Base-by-base conservation (phyloP, 2,329 filamentous ascomycete genomes). In the Microdochium paspali region DNA sequence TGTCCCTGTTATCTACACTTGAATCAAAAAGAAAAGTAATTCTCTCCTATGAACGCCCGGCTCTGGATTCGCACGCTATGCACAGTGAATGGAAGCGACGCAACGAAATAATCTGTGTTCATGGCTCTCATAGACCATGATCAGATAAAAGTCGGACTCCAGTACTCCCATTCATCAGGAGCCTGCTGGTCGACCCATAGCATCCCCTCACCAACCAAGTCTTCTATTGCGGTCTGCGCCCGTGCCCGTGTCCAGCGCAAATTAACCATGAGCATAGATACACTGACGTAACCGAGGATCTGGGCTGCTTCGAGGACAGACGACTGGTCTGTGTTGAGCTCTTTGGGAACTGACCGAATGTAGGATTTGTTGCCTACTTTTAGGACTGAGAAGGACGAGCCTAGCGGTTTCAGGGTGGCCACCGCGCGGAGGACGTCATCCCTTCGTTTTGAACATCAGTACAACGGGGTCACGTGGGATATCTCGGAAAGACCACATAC, bases 391-490 rank as follows among this genome's bases (percentile, higher is more conserved):
- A 95, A 96, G 18, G 90, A 88, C 1, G 87, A 89, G 0, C 90
- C 90, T 2, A 98, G 78, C 0, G 93, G 93, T 57, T 85, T 81
- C 23, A 98, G 77, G 12, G 89, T 90, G 51, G 85, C 85, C 5
- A 97, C 90, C 1, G 93, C 91, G 20, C 90, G 82, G 47, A 93
- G 78, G 35, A 98, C 84, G 64, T 98, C 93, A 65, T 97, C 93
- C 58, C 80, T 84, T 28, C 13, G 7, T 7, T 28, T 28, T 7
- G 26, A 21, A 21, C 18, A 18, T 6, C 13, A 12, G 35, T 21
- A 40, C 35, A 15, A 7, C 18, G 12, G 7, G n/a, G n/a, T n/a
- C n/a, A n/a, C n/a, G n/a, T n/a, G n/a, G n/a, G n/a, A n/a, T n/a
- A n/a, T n/a, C n/a, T n/a, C n/a, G n/a, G 28, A 28, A 47, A n/a